Percentiles rank a stretch among this genome's conserved stretches.
Evolutionary conservation across 257 asterid genomes (phyloP).

Genomic region (Solanum virginianum): DNA sequence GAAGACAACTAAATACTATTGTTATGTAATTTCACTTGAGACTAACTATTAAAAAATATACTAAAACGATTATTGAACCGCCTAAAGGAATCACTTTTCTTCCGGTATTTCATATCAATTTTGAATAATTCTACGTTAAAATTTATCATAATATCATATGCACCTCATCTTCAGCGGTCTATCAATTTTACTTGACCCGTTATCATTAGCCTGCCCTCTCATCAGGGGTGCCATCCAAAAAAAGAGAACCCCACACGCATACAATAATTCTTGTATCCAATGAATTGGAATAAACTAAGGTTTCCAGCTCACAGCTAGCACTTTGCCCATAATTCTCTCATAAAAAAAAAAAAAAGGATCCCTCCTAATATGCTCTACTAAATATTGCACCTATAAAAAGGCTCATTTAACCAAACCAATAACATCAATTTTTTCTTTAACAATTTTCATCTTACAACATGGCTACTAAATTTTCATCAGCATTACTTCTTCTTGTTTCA

Average conservation of each 20-base stretch:
- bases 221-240: background rate
- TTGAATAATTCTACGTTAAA: rapidly evolving
- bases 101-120: too few species aligned
- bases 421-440: background rate
- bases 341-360: background rate
- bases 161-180: background rate
- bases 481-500: background rate
- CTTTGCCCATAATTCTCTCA: background rate
- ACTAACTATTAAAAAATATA: too few species aligned
- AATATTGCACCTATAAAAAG: background rate
- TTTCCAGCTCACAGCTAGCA: background rate
- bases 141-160: background rate
- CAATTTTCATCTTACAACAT: background rate
- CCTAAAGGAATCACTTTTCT: too few species aligned
- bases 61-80: too few species aligned
- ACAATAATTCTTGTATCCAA: background rate
- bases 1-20: too few species aligned
- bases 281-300: background rate
- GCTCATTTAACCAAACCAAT: background rate
- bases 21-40: too few species aligned
- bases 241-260: background rate
- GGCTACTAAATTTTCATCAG: background rate
- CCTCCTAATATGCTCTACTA: background rate
- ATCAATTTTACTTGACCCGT: background rate
- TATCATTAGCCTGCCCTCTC: background rate